Evolutionary conservation across 108 stramenopile genomes (phyloP), one percentile per base, ranked within the genome.

Genomic region (Skeletonema tropicum): DNA sequence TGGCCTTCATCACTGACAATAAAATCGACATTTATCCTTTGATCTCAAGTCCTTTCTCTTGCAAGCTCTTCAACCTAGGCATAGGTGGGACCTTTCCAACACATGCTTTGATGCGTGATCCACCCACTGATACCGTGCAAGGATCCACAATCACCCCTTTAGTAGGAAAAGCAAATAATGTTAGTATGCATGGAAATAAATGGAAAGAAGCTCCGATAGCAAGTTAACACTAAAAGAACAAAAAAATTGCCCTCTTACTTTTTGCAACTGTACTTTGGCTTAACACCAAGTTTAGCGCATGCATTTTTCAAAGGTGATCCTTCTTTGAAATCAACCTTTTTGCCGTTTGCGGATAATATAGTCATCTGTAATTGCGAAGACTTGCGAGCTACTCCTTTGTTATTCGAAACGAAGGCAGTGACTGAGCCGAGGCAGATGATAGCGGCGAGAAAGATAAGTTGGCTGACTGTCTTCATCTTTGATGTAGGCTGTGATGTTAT

Each of bases 31-130:
- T 23, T 65, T 42, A 35, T 81, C 61, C 76, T 68, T 81, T 80
- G 31, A 94, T 68, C 72, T 87, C 89, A 36, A 95, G 81, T 49
- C 94, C 94, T 71, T 95, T 95, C 68, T 95, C 94, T 66, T 89
- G 87, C 42, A 95, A 76, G 29, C 89, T 90, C 60, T 92, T 92
- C 57, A 95, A 76, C 62, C 64, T 88, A 5, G 94, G 94, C 57
- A 85, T 89, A 2, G 89, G 83, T 35, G 94, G 94, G 17, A 95
- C 94, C 66, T 95, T 95, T 39, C 86, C 94, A 5, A 90, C 87
- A 66, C 92, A 95, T 17, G 94, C 83, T 62, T 90, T 91, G 57
- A 90, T 83, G 12, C 89, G 82, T 32, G 87, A 79, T 12, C 94
- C 94, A 42, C 90, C 94, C 31, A 95, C 87, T 14, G 83, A 76